Percentiles rank a stretch among this genome's conserved stretches.
phyloP scores from a whole-genome alignment of 2,329 filamentous ascomycete species.

The Cladosporium sp. region DNA sequence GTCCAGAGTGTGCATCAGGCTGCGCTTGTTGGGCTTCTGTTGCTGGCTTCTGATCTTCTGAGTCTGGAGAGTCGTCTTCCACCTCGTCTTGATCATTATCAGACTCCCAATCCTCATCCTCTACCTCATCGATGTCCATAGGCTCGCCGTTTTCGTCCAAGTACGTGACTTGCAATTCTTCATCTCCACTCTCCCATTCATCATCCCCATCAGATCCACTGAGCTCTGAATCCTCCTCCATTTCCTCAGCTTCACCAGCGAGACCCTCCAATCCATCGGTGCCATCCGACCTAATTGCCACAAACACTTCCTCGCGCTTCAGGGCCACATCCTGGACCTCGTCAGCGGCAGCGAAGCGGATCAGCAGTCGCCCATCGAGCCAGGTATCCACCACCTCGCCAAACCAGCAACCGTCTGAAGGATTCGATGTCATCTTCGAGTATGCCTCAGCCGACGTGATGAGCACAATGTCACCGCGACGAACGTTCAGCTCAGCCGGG shows the following conservation, averaged over 20 bases:
- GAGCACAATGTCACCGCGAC: constrained; percentile 52
- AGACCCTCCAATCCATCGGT: constrained; percentile 22
- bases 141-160: constrained; percentile 42
- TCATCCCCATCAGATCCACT: constrained; percentile 26
- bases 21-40: not conserved
- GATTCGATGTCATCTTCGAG: constrained; percentile 22
- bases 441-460: constrained; percentile 25
- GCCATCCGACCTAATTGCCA: constrained; percentile 41
- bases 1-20: not conserved
- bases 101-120: constrained; percentile 40
- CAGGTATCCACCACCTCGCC: constrained; percentile 54
- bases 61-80: not conserved
- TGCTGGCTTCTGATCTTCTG: too few species aligned
- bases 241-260: constrained; percentile 26
- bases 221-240: constrained; percentile 13
- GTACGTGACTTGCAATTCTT: constrained; percentile 33
- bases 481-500: constrained; percentile 45
- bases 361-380: constrained; percentile 47
- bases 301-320: constrained; percentile 44
- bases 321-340: constrained; percentile 49
- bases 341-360: constrained; percentile 50
- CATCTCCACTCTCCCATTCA: constrained; percentile 21
- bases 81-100: constrained; percentile 26
- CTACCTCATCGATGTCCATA: constrained; percentile 40
- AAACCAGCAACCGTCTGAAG: constrained; percentile 40